Evolutionary conservation across 2,329 filamentous ascomycete genomes (phyloP).

Genomic region (Penicillium decumbens): DNA sequence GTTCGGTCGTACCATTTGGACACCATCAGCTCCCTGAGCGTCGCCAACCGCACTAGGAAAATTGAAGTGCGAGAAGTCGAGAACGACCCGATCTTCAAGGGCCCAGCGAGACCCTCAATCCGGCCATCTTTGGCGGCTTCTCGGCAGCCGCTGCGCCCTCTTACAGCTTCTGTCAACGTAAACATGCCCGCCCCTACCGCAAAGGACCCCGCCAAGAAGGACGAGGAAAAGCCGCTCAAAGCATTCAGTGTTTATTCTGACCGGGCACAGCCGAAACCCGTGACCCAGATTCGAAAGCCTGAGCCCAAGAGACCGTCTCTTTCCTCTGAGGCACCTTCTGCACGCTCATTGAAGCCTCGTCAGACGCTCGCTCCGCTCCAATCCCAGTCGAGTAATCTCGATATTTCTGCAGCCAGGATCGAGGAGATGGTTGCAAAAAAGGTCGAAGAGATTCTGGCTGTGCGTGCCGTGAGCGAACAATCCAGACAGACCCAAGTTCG

Average conservation of each 20-base stretch:
- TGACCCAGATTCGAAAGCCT: slow-evolving; percentile 35
- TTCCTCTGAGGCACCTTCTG: slow-evolving; percentile 30
- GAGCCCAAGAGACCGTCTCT: slow-evolving; percentile 46
- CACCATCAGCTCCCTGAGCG: slow-evolving; percentile 87
- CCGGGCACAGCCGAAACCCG: slow-evolving; percentile 47
- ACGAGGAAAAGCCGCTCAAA: slow-evolving; percentile 69
- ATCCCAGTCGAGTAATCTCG: slow-evolving; percentile 40
- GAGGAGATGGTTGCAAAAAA: slow-evolving; percentile 91
- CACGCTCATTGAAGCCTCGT: slow-evolving; percentile 50
- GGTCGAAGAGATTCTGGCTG: slow-evolving; percentile 80
- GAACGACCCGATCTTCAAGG: slow-evolving; percentile 86
- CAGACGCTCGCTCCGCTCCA: slow-evolving; percentile 26
- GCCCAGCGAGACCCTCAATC: slow-evolving; percentile 56
- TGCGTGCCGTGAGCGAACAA: slow-evolving; percentile 60
- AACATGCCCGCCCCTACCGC: slow-evolving; percentile 55
- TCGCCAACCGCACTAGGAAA: slow-evolving; percentile 91
- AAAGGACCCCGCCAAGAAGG: slow-evolving; percentile 50
- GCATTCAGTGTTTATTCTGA: slow-evolving; percentile 85
- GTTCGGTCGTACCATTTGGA: slow-evolving; percentile 90
- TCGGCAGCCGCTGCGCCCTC: slow-evolving; percentile 73
- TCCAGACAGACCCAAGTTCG: slow-evolving; percentile 41
- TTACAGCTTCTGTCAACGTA: slow-evolving; percentile 71
- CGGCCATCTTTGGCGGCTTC: slow-evolving; percentile 42
- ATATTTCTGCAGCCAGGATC: slow-evolving; percentile 68
- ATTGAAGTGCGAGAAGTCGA: slow-evolving; percentile 95